phyloP scores from a whole-genome alignment of 2,329 filamentous ascomycete species.

The Xylariaceae sp. region DNA sequence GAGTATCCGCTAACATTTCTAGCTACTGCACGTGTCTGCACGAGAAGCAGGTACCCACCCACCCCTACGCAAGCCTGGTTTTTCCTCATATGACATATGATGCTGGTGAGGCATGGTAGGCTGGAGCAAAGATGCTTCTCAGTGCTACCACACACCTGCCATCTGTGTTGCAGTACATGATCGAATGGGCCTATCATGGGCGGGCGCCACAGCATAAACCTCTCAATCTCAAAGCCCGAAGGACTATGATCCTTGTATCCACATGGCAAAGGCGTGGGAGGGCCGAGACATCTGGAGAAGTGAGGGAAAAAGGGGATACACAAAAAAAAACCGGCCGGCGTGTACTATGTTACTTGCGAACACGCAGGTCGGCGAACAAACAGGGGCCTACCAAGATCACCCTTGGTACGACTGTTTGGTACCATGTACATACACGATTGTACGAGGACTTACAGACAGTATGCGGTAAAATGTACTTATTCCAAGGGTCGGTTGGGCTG shows the following conservation, averaged over 20 bases:
- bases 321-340: constrained; percentile 1
- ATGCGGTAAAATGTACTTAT: not conserved
- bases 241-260: constrained; percentile 23
- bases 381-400: constrained; percentile 13
- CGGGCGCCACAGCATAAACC: not conserved
- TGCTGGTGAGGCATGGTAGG: constrained; percentile 15
- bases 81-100: constrained; percentile 13
- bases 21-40: no score
- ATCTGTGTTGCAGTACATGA: constrained; percentile 7
- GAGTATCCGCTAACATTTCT: not conserved
- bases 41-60: constrained; percentile 5
- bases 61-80: constrained; percentile 8
- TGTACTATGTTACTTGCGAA: not conserved
- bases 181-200: constrained; percentile 13
- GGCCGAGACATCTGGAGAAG: constrained; percentile 13
- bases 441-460: no score
- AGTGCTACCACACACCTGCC: constrained; percentile 18
- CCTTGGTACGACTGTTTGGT: not conserved
- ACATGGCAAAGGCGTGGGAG: constrained; percentile 27
- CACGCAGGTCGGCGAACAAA: constrained; percentile 5
- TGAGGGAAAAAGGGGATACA: constrained; percentile 4
- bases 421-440: not conserved
- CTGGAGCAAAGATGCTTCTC: constrained; percentile 9
- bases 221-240: constrained; percentile 4
- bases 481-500: not conserved